Percentiles rank a stretch among this genome's conserved stretches.
These are phyloP conservation scores for Fraxinus dipetala DNA, from an alignment of 305 asterid species.

Conservation along the genomic window DNA sequence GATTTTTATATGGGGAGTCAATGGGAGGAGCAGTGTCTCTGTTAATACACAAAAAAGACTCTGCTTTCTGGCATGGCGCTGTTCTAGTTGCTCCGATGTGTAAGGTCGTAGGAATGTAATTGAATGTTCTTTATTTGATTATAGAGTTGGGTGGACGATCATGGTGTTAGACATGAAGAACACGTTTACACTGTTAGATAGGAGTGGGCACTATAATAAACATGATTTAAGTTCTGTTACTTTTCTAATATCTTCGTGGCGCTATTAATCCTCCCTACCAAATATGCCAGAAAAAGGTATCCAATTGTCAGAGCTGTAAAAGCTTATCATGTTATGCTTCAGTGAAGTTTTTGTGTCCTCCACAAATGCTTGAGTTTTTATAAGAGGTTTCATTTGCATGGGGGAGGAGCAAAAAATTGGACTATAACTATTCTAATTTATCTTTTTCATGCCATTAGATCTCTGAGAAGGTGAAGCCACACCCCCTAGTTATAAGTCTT, in stretches of 20 bases:
- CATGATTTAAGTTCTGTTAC: not conserved
- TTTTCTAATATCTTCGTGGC: not conserved
- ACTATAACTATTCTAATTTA: not conserved
- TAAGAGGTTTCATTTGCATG: not conserved
- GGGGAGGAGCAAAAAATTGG: not conserved
- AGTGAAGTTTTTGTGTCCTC: not conserved
- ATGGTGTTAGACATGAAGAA: not conserved
- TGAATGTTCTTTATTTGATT: not conserved
- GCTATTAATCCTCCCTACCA: not conserved
- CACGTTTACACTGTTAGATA: not conserved
- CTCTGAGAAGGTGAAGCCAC: conserved; percentile 95
- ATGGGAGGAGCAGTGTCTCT: conserved; percentile 98
- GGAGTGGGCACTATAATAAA: not conserved
- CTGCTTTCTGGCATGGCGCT: conserved; percentile 88
- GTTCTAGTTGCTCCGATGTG: conserved; percentile 98
- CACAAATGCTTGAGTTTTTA: not conserved
- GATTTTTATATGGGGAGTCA: conserved; percentile 89
- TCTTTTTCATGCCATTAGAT: conserved; percentile 40
- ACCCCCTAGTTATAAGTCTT: conserved; percentile 68
- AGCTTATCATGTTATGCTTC: not conserved
- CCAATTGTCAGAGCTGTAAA: not conserved
- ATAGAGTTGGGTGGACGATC: not conserved
- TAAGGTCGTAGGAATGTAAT: conserved; percentile 45
- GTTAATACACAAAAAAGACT: conserved; percentile 70
- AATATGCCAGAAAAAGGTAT: not conserved